Conservation (phyloP, 192 early-diverging fungal genomes). For the Podila minutissima region DNA sequence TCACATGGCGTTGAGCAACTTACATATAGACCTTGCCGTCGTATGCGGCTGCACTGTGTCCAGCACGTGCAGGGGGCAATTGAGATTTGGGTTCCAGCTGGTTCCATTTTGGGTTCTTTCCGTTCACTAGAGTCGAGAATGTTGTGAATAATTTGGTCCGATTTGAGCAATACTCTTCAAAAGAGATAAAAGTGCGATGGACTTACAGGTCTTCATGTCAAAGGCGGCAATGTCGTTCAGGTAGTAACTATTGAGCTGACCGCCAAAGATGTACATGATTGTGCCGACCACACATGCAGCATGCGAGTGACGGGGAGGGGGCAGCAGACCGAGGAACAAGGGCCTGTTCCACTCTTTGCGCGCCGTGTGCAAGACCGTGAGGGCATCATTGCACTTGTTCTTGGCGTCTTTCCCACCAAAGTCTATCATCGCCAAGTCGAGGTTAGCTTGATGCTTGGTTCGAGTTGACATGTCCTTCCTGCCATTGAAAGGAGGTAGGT, state of each 20-base stretch:
- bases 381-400: conserved; percentile 20
- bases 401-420: conserved; percentile 46
- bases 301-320: conserved; percentile 59
- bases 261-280: conserved; percentile 63
- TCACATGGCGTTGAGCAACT: neutral
- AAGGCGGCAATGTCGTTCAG: conserved; percentile 60
- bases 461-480: neutral
- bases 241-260: conserved; percentile 52
- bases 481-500: neutral
- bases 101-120: conserved; percentile 37
- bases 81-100: conserved; percentile 37
- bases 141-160: neutral
- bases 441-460: neutral
- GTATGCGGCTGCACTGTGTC: conserved; percentile 38
- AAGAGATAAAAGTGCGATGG: neutral
- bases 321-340: conserved; percentile 47
- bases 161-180: neutral
- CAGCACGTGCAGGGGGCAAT: conserved; percentile 48
- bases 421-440: conserved; percentile 18
- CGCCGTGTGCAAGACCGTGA: conserved; percentile 31
- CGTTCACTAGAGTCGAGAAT: conserved; percentile 22
- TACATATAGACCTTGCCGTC: conserved; percentile 51
- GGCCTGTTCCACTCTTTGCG: conserved; percentile 58
- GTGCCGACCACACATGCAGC: conserved; percentile 55
- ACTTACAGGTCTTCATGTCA: conserved; percentile 60